Base-by-base conservation (phyloP, 2,329 filamentous ascomycete species). In the Scolecobasidium constrictum region DNA sequence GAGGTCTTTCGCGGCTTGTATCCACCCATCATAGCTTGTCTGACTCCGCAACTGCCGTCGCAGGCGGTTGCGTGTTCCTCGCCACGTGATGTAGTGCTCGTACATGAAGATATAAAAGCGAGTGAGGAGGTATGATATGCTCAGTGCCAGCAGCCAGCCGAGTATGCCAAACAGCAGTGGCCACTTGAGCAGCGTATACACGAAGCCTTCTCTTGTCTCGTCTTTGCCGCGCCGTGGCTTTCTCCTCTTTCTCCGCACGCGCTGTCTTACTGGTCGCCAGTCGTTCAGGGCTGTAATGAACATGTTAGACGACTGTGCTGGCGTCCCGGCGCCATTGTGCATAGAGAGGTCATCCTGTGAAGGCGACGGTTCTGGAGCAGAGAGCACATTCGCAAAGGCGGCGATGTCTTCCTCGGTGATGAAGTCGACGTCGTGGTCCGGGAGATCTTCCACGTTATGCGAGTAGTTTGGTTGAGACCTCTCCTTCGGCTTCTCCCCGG, bases 241-340 rank as follows among this genome's bases (percentile, higher is more conserved):
- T 54, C 62, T 58, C 59, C 65, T 56, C 21, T 54, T 54, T 47
- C 60, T 58, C 45, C 70, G 68, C 17, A 88, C 72, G 45, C 75
- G 79, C 57, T 90, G 77, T 52, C 83, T 81, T 11, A 96, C 77
- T 0, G 92, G 92, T 13, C 85, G 81, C 92, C 92, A 98, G 67
- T 98, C 92, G 60, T 94, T 94, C 56, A 93, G 78, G 33, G 92
- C 90, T 3, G 86, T 84, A 53, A 96, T 86, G 58, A 88, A 87
- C 39, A 76, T 49, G 50, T 61, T 43, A 5, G 31, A 35, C 16
- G 46, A n/a, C n/a, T 35, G 11, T n/a, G n/a, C n/a, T n/a, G 11
- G 11, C 26, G n/a, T n/a, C 26, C 9, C n/a, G n/a, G 26, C 9
- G 9, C 9, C 26, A 31, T 31, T 31, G 19, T 41, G 56, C 53